Conservation (phyloP, 805 yeast genomes). For the Yarrowia deformans region DNA sequence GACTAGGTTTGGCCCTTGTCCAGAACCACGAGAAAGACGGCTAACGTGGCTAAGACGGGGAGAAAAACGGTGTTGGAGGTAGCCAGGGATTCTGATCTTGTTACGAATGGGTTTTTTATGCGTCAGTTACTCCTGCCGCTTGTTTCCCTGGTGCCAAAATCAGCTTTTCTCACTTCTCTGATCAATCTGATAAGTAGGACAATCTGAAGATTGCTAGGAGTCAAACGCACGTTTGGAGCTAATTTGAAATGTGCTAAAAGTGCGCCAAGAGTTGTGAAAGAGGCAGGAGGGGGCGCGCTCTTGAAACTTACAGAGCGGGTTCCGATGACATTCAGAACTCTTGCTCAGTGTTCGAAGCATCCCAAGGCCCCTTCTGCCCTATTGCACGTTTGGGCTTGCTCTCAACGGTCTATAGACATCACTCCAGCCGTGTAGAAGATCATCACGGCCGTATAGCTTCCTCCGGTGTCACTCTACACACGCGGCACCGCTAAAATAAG, state of each 20-base stretch:
- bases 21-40: conserved; percentile 5
- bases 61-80: neutral
- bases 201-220: conserved; percentile 15
- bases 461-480: neutral
- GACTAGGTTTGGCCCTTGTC: conserved; percentile 27
- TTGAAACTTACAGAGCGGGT: neutral
- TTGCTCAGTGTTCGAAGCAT: no score
- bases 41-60: neutral
- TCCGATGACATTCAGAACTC: no score
- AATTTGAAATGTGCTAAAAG: conserved; percentile 9
- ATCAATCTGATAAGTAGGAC: conserved; percentile 22
- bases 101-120: neutral
- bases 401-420: no score
- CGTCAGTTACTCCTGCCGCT: neutral
- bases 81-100: neutral
- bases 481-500: conserved; percentile 15
- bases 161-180: neutral
- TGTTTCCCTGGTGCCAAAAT: neutral
- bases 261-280: conserved; percentile 14
- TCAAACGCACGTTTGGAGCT: conserved; percentile 8
- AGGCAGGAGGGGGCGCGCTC: conserved; percentile 24
- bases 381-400: no score
- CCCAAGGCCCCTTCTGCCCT: no score
- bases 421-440: neutral
- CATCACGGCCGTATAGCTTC: neutral